These are phyloP conservation scores for Grosmannia huntii DNA, from an alignment of 2,329 filamentous ascomycete species.

Conservation along the genomic window DNA sequence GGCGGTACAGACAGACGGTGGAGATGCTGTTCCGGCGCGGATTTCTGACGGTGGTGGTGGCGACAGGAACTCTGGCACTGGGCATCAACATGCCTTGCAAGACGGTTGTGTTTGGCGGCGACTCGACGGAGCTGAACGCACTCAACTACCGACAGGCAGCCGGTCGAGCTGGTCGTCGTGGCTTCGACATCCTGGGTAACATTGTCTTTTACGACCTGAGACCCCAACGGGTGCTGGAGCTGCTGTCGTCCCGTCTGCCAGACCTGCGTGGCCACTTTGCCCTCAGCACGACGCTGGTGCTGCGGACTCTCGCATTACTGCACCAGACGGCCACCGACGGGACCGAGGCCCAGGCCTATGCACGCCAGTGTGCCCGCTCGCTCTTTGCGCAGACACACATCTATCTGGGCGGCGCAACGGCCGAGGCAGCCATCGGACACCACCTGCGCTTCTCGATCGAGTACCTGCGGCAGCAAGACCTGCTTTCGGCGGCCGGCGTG, in stretches of 20 bases:
- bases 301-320: slow-evolving; percentile 34
- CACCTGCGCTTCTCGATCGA: slow-evolving; percentile 73
- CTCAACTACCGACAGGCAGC: slow-evolving; percentile 67
- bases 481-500: slow-evolving; percentile 46
- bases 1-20: slow-evolving; percentile 26
- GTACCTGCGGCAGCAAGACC: slow-evolving; percentile 56
- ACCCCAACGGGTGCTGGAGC: slow-evolving; percentile 38
- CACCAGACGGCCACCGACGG: background rate
- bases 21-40: slow-evolving; percentile 42
- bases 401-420: slow-evolving; percentile 56
- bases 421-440: slow-evolving; percentile 57
- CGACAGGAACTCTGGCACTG: slow-evolving; percentile 62
- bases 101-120: slow-evolving; percentile 64
- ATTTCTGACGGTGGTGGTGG: slow-evolving; percentile 57
- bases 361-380: slow-evolving; percentile 31
- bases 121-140: slow-evolving; percentile 42
- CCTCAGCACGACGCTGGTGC: slow-evolving; percentile 58
- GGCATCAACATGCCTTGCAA: slow-evolving; percentile 81
- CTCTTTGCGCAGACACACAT: slow-evolving; percentile 56
- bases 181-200: slow-evolving; percentile 70
- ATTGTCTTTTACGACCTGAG: slow-evolving; percentile 25
- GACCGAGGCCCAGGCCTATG: slow-evolving; percentile 40
- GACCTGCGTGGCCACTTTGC: background rate
- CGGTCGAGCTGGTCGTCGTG: slow-evolving; percentile 66
- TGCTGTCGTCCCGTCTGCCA: slow-evolving; percentile 32